Percentiles rank a stretch among this genome's conserved stretches.
These are phyloP conservation scores for Schwanniomyces polymorphus DNA, from an alignment of 805 yeast genomes.

Conservation along the genomic window DNA sequence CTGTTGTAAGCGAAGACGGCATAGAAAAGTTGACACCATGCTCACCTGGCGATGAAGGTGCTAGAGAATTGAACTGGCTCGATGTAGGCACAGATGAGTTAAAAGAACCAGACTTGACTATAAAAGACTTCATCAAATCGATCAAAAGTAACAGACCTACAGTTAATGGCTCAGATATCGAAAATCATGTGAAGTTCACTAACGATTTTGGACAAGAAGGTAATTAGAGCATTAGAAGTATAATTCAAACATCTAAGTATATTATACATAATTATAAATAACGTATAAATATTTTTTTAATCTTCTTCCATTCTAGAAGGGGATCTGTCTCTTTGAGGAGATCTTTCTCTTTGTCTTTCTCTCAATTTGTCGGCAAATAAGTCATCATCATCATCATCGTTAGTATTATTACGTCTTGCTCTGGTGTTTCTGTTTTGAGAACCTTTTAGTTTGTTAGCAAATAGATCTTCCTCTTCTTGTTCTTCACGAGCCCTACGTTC, in stretches of 20 bases:
- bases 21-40: slow-evolving; percentile 75
- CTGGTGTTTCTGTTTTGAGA: slow-evolving; percentile 3
- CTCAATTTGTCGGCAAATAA: slow-evolving; percentile 34
- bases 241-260: background rate
- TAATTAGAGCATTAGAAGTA: slow-evolving; percentile 40
- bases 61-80: slow-evolving; percentile 91
- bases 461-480: slow-evolving; percentile 32
- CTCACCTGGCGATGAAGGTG: slow-evolving; percentile 92
- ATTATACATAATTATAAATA: background rate
- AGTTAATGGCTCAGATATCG: slow-evolving; percentile 81
- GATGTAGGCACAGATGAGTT: slow-evolving; percentile 87
- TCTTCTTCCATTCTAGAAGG: slow-evolving; percentile 14
- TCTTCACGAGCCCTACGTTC: slow-evolving; percentile 8
- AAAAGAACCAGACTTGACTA: slow-evolving; percentile 83
- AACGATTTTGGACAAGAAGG: slow-evolving; percentile 98
- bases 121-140: slow-evolving; percentile 92
- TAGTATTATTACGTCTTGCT: slow-evolving; percentile 1
- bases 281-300: background rate
- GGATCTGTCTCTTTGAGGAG: slow-evolving; percentile 14
- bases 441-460: slow-evolving; percentile 25
- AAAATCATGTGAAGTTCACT: slow-evolving; percentile 84
- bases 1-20: slow-evolving; percentile 45
- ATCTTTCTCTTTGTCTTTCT: slow-evolving; percentile 17
- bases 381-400: slow-evolving; percentile 29
- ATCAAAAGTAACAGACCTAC: slow-evolving; percentile 92